Conservation (phyloP, 352 stramenopile species). For the Pythium rishiriense region DNA sequence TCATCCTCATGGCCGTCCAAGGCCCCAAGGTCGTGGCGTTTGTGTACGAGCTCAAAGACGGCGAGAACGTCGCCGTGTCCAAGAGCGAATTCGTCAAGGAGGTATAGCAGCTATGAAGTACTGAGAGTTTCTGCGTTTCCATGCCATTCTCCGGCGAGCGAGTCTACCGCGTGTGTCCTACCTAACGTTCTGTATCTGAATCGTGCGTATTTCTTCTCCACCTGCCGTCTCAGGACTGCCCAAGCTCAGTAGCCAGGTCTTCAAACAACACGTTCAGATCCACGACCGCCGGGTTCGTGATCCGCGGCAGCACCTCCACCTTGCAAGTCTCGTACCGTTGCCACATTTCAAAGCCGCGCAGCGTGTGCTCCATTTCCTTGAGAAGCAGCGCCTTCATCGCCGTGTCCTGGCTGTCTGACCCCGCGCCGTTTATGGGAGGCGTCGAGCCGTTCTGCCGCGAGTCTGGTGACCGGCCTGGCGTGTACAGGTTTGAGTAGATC, state of each 20-base stretch:
- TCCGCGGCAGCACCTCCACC: conserved; percentile 66
- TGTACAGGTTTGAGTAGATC: conserved; percentile 82
- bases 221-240: conserved; percentile 14
- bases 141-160: neutral
- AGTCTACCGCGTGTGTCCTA: too few species aligned
- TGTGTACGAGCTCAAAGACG: conserved; percentile 92
- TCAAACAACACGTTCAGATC: conserved; percentile 73
- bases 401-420: conserved; percentile 62
- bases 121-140: neutral
- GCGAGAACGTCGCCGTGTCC: conserved; percentile 82
- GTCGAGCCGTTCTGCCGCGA: conserved; percentile 68
- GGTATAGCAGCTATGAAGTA: conserved; percentile 25
- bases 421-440: conserved; percentile 54
- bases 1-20: conserved; percentile 98
- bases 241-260: conserved; percentile 66
- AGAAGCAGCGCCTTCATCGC: conserved; percentile 66
- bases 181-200: conserved; percentile 1
- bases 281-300: conserved; percentile 72
- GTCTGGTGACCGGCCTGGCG: conserved; percentile 74
- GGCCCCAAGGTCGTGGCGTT: conserved; percentile 96
- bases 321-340: conserved; percentile 74
- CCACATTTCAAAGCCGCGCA: conserved; percentile 89
- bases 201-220: too few species aligned
- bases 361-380: conserved; percentile 84
- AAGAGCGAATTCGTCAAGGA: conserved; percentile 89